A percentile compares a stretch with the other conserved stretches of the same genome.
These are phyloP conservation scores for Gossypium ekmanianum DNA, from an alignment of 345 rosid genomes.

Conservation along the genomic window DNA sequence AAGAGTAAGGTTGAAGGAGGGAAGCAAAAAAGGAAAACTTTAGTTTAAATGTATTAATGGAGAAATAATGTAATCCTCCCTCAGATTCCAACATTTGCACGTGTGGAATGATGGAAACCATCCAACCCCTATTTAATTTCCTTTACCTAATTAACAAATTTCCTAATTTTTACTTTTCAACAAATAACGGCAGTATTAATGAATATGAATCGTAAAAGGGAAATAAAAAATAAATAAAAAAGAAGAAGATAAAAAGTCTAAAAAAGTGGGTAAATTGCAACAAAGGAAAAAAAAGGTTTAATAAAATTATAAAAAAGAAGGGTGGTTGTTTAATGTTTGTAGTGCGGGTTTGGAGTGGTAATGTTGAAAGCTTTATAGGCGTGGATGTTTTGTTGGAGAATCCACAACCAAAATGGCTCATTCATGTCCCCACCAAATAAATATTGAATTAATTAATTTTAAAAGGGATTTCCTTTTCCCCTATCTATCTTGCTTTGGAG, in stretches of 20 bases:
- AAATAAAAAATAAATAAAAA: too few relatives aligned
- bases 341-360: conserved; percentile 27
- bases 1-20: background rate
- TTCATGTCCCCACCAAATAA: conserved; percentile 38
- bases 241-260: too few relatives aligned
- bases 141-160: background rate
- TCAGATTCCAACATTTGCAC: background rate
- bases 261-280: background rate
- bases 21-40: background rate
- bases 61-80: background rate
- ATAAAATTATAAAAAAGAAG: too few relatives aligned
- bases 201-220: too few relatives aligned
- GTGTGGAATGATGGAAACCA: background rate
- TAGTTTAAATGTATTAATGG: background rate
- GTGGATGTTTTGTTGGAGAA: conserved; percentile 70
- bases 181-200: too few relatives aligned
- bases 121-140: background rate
- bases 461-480: background rate
- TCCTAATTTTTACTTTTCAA: too few relatives aligned
- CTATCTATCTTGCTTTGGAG: background rate
- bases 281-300: background rate
- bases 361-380: conserved; percentile 45
- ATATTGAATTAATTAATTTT: background rate
- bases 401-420: conserved; percentile 65
- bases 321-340: background rate